These are phyloP conservation scores for Pyrus hybrid DNA, from an alignment of 331 rosid genomes.

Conservation along the genomic window DNA sequence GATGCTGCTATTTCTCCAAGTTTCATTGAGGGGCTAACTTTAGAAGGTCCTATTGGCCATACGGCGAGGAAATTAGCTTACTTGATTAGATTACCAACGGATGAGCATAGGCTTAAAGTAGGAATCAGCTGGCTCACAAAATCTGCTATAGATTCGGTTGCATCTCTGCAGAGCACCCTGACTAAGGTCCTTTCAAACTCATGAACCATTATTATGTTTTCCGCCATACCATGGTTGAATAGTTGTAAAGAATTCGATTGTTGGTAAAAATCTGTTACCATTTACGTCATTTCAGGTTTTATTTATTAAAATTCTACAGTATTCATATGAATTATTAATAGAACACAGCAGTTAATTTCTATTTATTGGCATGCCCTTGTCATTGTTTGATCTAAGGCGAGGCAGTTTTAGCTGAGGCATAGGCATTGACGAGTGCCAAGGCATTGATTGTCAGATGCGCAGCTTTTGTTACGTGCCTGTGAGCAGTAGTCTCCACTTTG, in stretches of 20 bases:
- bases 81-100: constrained; percentile 89
- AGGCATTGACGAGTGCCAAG: background rate
- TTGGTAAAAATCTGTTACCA: background rate
- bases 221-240: background rate
- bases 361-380: too few relatives aligned
- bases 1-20: constrained; percentile 92
- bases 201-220: constrained; percentile 10
- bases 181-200: constrained; percentile 52
- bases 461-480: background rate
- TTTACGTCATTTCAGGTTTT: background rate
- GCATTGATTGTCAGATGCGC: background rate
- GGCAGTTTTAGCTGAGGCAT: background rate
- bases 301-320: background rate
- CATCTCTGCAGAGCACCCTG: constrained; percentile 61
- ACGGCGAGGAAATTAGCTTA: constrained; percentile 92
- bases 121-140: constrained; percentile 95
- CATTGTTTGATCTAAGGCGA: background rate
- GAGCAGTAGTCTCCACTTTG: background rate
- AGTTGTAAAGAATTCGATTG: background rate
- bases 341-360: too few relatives aligned
- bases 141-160: constrained; percentile 72
- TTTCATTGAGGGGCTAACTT: constrained; percentile 82
- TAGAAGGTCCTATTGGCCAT: constrained; percentile 88
- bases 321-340: background rate
- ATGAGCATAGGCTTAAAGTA: constrained; percentile 80